A percentile compares a stretch with the other conserved stretches of the same genome.
phyloP scores from a whole-genome alignment of 371 early-diverging fungal genomes.

The Mortierella sp. region DNA sequence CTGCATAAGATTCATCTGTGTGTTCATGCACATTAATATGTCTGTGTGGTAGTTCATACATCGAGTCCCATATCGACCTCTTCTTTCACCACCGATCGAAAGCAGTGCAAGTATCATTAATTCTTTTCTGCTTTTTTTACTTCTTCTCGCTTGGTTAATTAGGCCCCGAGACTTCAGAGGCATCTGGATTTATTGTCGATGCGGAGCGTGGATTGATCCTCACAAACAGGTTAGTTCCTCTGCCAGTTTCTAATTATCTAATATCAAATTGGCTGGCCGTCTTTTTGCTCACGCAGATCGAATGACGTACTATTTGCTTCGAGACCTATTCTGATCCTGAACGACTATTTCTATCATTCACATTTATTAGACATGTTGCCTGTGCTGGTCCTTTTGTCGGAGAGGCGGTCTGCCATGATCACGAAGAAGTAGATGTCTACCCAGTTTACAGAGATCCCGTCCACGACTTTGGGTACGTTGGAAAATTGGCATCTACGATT shows the following conservation, averaged over 20 bases:
- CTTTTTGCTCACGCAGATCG: not conserved
- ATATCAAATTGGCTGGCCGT: too few relatives aligned
- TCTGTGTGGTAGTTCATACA: not conserved
- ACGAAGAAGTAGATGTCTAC: conserved; percentile 91
- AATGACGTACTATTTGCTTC: not conserved
- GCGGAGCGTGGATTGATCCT: conserved; percentile 88
- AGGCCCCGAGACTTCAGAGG: conserved; percentile 64
- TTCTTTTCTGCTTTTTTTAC: not conserved
- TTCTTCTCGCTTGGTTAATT: not conserved
- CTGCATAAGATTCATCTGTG: not conserved
- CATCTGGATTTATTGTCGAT: conserved; percentile 97
- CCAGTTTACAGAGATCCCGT: conserved; percentile 92
- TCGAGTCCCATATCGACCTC: not conserved
- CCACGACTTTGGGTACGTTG: conserved; percentile 78
- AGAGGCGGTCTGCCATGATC: conserved; percentile 89
- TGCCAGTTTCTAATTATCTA: not conserved
- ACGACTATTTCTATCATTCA: not conserved
- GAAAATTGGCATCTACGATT: not conserved
- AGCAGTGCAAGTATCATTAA: not conserved
- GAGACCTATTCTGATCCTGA: not conserved
- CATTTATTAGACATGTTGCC: conserved; percentile 81
- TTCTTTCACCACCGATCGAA: not conserved
- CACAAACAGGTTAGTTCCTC: conserved; percentile 73
- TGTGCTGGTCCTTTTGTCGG: conserved; percentile 94
- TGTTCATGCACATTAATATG: not conserved